A percentile compares a stretch with the other conserved stretches of the same genome.
Conservation (phyloP, 345 rosid species). For the Salix arbutifolia region DNA sequence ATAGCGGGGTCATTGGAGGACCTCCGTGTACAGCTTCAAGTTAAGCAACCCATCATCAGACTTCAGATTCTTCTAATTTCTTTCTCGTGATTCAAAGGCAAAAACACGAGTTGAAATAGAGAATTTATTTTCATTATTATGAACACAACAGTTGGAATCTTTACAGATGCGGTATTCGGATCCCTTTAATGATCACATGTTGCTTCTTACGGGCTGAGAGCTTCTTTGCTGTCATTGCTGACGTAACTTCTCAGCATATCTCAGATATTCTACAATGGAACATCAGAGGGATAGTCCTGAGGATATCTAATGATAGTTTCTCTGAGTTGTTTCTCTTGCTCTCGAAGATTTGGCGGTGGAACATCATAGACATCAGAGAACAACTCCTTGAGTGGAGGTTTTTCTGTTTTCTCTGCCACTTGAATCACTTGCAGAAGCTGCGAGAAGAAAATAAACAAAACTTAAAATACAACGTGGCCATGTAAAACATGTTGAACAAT, state of each 20-base stretch:
- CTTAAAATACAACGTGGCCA: background rate
- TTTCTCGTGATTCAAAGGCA: background rate
- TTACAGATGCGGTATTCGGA: background rate
- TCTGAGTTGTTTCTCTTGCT: slow-evolving; percentile 62
- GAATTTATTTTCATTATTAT: background rate
- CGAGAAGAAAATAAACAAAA: slow-evolving; percentile 5
- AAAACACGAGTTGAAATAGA: background rate
- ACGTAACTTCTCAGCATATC: background rate
- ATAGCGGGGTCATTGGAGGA: background rate
- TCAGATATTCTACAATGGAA: slow-evolving; percentile 45
- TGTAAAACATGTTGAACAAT: background rate
- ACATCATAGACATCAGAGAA: slow-evolving; percentile 76
- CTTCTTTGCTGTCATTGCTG: background rate
- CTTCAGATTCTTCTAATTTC: background rate
- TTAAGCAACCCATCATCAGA: background rate
- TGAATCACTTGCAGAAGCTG: slow-evolving; percentile 75
- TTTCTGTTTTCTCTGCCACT: slow-evolving; percentile 63
- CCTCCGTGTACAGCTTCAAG: no score
- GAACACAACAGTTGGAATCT: background rate
- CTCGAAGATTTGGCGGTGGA: slow-evolving; percentile 60
- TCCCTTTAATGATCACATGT: background rate
- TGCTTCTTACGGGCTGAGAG: background rate
- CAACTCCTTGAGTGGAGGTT: slow-evolving; percentile 56
- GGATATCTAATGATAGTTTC: slow-evolving; percentile 51
- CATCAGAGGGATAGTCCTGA: slow-evolving; percentile 64